Evolutionary conservation across 2,329 filamentous ascomycete genomes (phyloP), one percentile per base, ranked within the genome.

Genomic region (Diplocarpon rosae): DNA sequence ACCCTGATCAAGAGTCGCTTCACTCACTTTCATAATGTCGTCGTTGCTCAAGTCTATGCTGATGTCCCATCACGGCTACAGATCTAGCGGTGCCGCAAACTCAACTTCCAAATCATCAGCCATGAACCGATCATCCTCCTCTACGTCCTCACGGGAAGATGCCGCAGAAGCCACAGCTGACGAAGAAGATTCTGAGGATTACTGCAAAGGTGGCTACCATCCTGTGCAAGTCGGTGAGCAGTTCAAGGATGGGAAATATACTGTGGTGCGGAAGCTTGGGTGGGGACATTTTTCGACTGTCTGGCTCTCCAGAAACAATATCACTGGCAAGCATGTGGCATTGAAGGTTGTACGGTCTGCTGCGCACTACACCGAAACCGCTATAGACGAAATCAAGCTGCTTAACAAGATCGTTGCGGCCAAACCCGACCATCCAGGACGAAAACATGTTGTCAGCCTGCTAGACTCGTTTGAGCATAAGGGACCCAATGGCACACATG

Each of bases 231-330:
- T 96, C 49, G 92, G 92, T 58, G 92, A 98, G 69, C 84, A 88
- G 61, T 96, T 95, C 76, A 96, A 96, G 65, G 87, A 96, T 64
- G 89, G 87, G 56, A 90, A 86, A 69, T 98, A 98, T 68, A 92
- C 89, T 13, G 81, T 96, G 47, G 85, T 96, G 65, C 84, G 89
- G 68, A 96, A 96, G 71, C 75, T 96, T 42, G 90, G 90, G 56
- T 96, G 90, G 90, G 92, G 92, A 52, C 90, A 96, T 63, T 98
- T 96, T 69, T 95, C 90, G n/a, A 98, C 90, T 29, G 90, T 96
- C 56, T 96, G 79, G 79, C 67, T 83, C 37, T 82, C 78, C 52
- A 69, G 84, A 65, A 90, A 96, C 69, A 95, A 93, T 60, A 78
- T 73, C 47, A 89, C 80, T 48, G 81, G 82, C 62, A 95, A 93